phyloP scores from a whole-genome alignment of 2,329 filamentous ascomycete genomes.

The Elsinoe ampelina region DNA sequence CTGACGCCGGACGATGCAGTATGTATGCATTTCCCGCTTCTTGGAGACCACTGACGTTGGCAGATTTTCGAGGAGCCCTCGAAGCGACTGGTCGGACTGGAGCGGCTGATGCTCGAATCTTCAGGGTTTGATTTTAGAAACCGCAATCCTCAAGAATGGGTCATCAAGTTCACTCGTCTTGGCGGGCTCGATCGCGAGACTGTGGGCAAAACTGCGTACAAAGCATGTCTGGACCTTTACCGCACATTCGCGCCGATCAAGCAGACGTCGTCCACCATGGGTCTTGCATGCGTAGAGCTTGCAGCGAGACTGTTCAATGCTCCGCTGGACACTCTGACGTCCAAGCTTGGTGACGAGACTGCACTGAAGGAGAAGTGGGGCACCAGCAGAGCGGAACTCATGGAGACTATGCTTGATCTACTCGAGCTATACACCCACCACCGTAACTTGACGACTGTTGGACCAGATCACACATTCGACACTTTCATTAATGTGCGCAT shows the following conservation, averaged over 20 bases:
- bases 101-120: slow-evolving; percentile 85
- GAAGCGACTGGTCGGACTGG: slow-evolving; percentile 76
- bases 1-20: slow-evolving; percentile 75
- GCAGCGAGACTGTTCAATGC: slow-evolving; percentile 58
- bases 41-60: slow-evolving; percentile 10
- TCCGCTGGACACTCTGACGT: slow-evolving; percentile 35
- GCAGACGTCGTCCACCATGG: slow-evolving; percentile 77
- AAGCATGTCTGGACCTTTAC: slow-evolving; percentile 80
- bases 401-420: slow-evolving; percentile 80
- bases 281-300: slow-evolving; percentile 71
- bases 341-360: slow-evolving; percentile 35
- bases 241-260: slow-evolving; percentile 90
- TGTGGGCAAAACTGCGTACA: slow-evolving; percentile 62
- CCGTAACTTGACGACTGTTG: slow-evolving; percentile 63
- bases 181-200: slow-evolving; percentile 19
- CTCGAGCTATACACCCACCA: slow-evolving; percentile 89
- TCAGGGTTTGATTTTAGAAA: slow-evolving; percentile 90
- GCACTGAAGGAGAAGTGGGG: slow-evolving; percentile 39
- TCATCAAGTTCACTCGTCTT: slow-evolving; percentile 58
- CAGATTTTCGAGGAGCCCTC: slow-evolving; percentile 72
- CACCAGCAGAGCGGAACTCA: slow-evolving; percentile 37
- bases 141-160: slow-evolving; percentile 73
- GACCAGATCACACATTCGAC: slow-evolving; percentile 61
- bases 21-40: slow-evolving; percentile 22
- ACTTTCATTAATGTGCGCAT: slow-evolving; percentile 82